A percentile compares a stretch with the other conserved stretches of the same genome.
Conservation (phyloP, 768 basidiomycete genomes). For the Mycena belliarum region DNA sequence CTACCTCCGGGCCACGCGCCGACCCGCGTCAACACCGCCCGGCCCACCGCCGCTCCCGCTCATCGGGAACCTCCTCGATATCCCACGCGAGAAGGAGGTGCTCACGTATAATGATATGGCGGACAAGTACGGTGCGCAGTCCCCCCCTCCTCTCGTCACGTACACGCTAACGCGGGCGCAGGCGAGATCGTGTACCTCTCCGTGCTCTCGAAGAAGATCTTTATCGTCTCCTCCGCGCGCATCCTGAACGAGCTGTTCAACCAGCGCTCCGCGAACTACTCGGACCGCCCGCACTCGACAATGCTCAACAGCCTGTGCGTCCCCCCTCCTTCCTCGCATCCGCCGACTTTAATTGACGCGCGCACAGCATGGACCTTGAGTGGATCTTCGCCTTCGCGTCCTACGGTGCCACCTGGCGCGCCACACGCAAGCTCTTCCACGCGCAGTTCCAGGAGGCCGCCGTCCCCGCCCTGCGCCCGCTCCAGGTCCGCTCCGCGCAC, state of each 20-base stretch:
- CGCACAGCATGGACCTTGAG: not conserved
- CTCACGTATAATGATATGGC: not conserved
- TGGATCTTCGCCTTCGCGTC: slow-evolving; percentile 3
- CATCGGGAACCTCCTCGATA: not conserved
- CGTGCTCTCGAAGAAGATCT: not conserved
- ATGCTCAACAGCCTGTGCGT: not conserved
- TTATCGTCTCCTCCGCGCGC: not conserved
- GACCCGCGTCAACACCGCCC: not conserved
- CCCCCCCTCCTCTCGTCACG: no score
- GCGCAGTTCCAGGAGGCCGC: not conserved
- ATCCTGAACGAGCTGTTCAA: not conserved
- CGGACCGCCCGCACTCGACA: not conserved
- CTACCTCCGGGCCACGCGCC: not conserved
- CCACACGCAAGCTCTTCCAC: not conserved
- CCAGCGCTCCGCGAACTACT: not conserved
- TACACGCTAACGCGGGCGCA: not conserved
- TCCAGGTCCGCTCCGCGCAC: not conserved
- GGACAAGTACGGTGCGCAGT: not conserved
- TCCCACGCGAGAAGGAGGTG: not conserved
- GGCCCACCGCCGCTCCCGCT: not conserved
- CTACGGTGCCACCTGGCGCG: not conserved
- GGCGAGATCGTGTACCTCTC: not conserved
- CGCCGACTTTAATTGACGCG: not conserved
- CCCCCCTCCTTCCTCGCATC: not conserved
- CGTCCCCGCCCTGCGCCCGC: not conserved